Percentiles rank a stretch among this genome's conserved stretches.
Evolutionary conservation across 257 asterid genomes (phyloP).

Genomic region (Fraxinus quadrangulata): DNA sequence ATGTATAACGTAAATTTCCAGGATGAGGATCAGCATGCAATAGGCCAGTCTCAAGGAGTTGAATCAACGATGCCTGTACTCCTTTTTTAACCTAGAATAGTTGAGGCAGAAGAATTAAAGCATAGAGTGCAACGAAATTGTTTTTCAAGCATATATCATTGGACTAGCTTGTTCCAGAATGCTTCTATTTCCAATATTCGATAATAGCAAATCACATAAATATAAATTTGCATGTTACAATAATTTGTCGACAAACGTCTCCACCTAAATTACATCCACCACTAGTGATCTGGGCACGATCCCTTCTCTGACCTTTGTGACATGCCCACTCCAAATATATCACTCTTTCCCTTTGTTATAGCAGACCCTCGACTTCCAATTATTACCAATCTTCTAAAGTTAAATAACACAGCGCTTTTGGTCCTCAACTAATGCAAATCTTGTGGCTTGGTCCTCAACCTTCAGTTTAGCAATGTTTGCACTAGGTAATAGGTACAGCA

Average conservation of each 20-base stretch:
- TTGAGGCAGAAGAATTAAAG: conserved; percentile 25
- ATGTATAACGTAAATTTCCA: conserved; percentile 77
- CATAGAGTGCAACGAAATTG: conserved; percentile 16
- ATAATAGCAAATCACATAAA: neutral
- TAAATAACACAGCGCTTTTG: neutral
- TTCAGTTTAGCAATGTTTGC: neutral
- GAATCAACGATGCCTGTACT: conserved; percentile 86
- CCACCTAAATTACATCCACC: neutral
- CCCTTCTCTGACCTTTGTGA: neutral
- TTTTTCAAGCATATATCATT: conserved; percentile 11
- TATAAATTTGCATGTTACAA: conserved; percentile 8
- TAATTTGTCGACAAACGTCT: conserved; percentile 6
- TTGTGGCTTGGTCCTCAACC: neutral
- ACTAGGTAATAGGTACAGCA: neutral
- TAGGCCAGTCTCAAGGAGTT: conserved; percentile 95
- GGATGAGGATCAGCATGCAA: conserved; percentile 99
- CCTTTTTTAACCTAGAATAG: conserved; percentile 80
- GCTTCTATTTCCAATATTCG: neutral
- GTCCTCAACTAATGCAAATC: neutral
- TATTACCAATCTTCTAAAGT: neutral
- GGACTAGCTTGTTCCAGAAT: conserved; percentile 13
- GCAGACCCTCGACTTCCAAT: neutral
- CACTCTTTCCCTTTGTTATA: neutral
- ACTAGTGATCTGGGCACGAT: neutral
- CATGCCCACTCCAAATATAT: neutral